Evolutionary conservation across 129 eudicot species (phyloP).

Genomic region (Pseudognaphalium luteoalbum): DNA sequence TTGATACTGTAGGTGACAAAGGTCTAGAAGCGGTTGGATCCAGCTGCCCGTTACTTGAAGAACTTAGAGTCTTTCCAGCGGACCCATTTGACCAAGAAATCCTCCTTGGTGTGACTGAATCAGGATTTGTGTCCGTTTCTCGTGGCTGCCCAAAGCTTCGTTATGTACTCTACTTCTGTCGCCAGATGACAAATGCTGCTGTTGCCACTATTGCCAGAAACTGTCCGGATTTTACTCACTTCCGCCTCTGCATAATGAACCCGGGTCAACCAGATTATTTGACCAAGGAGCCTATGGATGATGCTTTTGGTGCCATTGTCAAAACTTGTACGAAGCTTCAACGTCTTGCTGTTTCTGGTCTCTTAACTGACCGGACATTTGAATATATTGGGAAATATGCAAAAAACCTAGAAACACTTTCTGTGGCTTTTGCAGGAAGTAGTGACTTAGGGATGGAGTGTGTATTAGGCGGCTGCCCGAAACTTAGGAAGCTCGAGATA

Average conservation of each 20-base stretch:
- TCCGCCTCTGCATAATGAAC: slow-evolving; percentile 82
- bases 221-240: slow-evolving; percentile 77
- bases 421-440: slow-evolving; percentile 85
- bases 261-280: slow-evolving; percentile 68
- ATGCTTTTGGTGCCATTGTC: slow-evolving; percentile 80
- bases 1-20: slow-evolving; percentile 72
- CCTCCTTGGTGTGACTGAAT: slow-evolving; percentile 61
- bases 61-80: slow-evolving; percentile 83
- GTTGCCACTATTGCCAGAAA: slow-evolving; percentile 59
- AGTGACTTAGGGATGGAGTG: slow-evolving; percentile 64
- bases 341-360: slow-evolving; percentile 74
- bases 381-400: slow-evolving; percentile 78
- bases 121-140: slow-evolving; percentile 74
- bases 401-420: slow-evolving; percentile 72
- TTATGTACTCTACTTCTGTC: slow-evolving; percentile 81
- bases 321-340: slow-evolving; percentile 63
- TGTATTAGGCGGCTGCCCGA: slow-evolving; percentile 60
- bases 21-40: slow-evolving; percentile 82
- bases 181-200: slow-evolving; percentile 89
- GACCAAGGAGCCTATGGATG: slow-evolving; percentile 76
- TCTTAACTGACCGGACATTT: slow-evolving; percentile 61
- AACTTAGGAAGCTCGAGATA: slow-evolving; percentile 69
- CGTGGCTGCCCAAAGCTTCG: slow-evolving; percentile 69
- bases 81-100: slow-evolving; percentile 58
- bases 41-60: slow-evolving; percentile 74